Base-by-base conservation (phyloP, 2,329 filamentous ascomycete genomes). In the Calonectria multiphialidica region DNA sequence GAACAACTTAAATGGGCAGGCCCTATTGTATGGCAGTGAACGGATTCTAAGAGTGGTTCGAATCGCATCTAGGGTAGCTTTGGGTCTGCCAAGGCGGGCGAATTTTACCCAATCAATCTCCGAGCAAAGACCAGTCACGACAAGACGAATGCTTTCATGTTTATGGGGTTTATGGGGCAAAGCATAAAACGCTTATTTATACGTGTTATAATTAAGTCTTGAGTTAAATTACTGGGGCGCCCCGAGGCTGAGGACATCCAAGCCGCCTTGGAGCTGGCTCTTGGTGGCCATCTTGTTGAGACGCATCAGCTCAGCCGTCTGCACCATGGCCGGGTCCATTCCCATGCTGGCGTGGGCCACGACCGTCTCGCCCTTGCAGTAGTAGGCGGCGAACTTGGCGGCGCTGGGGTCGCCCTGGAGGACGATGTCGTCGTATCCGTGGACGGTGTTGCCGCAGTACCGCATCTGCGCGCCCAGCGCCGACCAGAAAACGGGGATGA, bases 401-500 rank as follows among this genome's bases (percentile, higher is more conserved):
- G 96, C 91, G 5, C 92, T 92, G 0, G 93, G 91, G 77, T 94
- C 90, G 15, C 96, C 96, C 63, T 94, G 90, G 13, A 99, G 78
- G 1, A 98, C 88, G 5, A 98, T 81, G 78, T 97, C 95, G 81
- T 99, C 97, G 86, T 91, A 98, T 0, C 96, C 96, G 66, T 91
- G 90, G 10, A 77, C 75, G 1, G 96, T 95, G 86, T 96, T 97
- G 15, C 97, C 97, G 81, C 95, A 98, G 87, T 99, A 99, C 55
- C 97, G 91, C 79, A 99, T 84, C 85, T 99, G 97, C 7, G 92
- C 90, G 6, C 96, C 95, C 6, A 99, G 86, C 0, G 97, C 97
- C 1, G 95, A 98, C 97, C 97, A 99, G 87, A 99, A 99, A 63
- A 99, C 90, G 0, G 97, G 97, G 70, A 97, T 96, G 84, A 98